These are phyloP conservation scores for Colletotrichum sansevieriae DNA, from an alignment of 2,329 filamentous ascomycete species.

Conservation along the genomic window DNA sequence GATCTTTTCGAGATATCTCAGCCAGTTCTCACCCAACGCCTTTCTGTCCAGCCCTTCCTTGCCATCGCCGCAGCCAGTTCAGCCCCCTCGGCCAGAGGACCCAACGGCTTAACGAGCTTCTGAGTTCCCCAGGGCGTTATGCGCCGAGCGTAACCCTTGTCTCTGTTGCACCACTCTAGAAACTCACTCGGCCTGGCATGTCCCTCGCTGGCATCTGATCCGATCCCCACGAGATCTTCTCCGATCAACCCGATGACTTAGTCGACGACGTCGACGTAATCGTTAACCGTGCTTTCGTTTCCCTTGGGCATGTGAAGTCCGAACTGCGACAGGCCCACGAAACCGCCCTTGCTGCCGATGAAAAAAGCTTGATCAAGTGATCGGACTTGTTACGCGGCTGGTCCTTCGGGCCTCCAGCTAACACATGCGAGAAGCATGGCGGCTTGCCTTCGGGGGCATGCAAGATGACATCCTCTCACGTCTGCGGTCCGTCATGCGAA, in stretches of 20 bases:
- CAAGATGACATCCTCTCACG: constrained; percentile 51
- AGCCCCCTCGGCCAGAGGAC: constrained; percentile 50
- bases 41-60: constrained; percentile 53
- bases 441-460: constrained; percentile 53
- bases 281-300: constrained; percentile 57
- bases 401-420: constrained; percentile 51
- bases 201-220: constrained; percentile 55
- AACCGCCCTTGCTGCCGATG: constrained; percentile 53
- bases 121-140: constrained; percentile 56
- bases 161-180: constrained; percentile 56
- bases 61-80: constrained; percentile 51
- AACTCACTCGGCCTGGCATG: constrained; percentile 55
- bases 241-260: constrained; percentile 53
- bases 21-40: constrained; percentile 55
- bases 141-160: constrained; percentile 54
- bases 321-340: constrained; percentile 55
- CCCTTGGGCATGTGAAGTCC: constrained; percentile 55
- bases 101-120: constrained; percentile 56
- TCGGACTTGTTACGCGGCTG: constrained; percentile 56
- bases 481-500: constrained; percentile 52
- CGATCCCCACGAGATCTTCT: constrained; percentile 53
- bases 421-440: constrained; percentile 55
- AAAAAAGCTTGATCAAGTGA: constrained; percentile 49
- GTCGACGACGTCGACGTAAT: constrained; percentile 56
- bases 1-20: constrained; percentile 53